Evolutionary conservation across 345 rosid genomes (phyloP), one percentile per base, ranked within the genome.

Genomic region (Arabidopsis arenosa): DNA sequence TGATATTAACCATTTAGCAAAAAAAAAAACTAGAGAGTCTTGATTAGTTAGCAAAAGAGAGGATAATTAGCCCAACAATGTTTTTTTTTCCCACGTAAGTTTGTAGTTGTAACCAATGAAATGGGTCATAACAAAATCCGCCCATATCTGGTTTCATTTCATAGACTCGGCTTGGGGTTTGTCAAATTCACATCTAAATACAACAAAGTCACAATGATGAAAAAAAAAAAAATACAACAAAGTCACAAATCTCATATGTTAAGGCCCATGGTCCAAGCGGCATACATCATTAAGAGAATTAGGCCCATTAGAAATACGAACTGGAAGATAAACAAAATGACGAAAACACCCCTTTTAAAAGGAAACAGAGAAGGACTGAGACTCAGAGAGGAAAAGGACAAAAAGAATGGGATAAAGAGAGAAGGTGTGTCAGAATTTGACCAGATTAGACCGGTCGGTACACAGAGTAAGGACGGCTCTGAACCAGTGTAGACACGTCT

Each of bases 381-480:
- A 56, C 49, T n/a, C 9, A 3, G 63, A 58, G 69, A 68, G 40
- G 75, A 43, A 76, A 54, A 61, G 2, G 64, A 76, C 65, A 63
- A 69, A 61, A 35, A 69, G 70, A 52, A 68, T 68, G 69, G 75
- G 57, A 52, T 68, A 52, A 68, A 59, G 18, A 30, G 61, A 67
- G 37, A 39, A 44, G 9, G 78, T 10, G 78, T 75, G 79, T 75
- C 74, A 75, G 74, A 61, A 60, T 11, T 69, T 62, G 70, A 76
- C 35, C 75, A 76, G 70, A 45, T 45, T 76, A 70, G 80, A 70
- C 71, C 75, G 56, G 66, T 45, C 53, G 72, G 64, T 63, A 77
- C 9, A n/a, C 80, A 76, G 75, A 33, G 63, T 5, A 75, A 68
- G 80, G 80, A 76, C 80, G 76, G 80, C 72, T 70, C 45, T 63